Conservation (phyloP, 164 flowering plant genomes). For the Paratinospora sagittata region DNA sequence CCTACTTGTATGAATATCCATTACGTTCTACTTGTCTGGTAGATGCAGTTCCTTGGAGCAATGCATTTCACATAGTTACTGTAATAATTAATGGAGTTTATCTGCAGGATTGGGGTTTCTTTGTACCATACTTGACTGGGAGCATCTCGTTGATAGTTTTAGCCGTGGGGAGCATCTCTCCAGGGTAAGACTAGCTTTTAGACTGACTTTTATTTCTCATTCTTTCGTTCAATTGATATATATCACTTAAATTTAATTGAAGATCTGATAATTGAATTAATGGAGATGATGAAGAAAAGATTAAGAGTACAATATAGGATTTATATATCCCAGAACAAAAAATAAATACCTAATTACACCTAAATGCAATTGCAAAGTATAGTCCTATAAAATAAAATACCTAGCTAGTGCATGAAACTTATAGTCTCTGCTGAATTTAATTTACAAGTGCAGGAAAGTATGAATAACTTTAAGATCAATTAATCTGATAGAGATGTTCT, state of each 20-base stretch:
- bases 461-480: neutral
- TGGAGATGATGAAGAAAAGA: too few species aligned
- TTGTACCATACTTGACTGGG: conserved; percentile 90
- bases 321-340: too few species aligned
- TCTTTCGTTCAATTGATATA: neutral
- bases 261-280: neutral
- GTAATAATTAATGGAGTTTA: neutral
- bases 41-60: too few species aligned
- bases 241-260: neutral
- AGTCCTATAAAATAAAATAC: neutral
- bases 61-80: too few species aligned
- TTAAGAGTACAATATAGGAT: too few species aligned
- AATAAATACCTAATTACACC: too few species aligned
- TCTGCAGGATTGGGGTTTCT: conserved; percentile 95
- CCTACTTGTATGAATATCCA: too few species aligned
- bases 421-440: neutral
- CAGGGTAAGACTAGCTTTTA: conserved; percentile 61
- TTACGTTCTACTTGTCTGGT: too few species aligned
- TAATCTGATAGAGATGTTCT: conserved; percentile 1
- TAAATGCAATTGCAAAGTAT: neutral
- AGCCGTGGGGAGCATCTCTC: conserved; percentile 85
- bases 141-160: conserved; percentile 87
- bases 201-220: neutral
- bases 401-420: neutral
- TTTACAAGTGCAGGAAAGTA: neutral